These are phyloP conservation scores for Hypoxylon sp. DNA, from an alignment of 2,329 filamentous ascomycete species.

Conservation along the genomic window DNA sequence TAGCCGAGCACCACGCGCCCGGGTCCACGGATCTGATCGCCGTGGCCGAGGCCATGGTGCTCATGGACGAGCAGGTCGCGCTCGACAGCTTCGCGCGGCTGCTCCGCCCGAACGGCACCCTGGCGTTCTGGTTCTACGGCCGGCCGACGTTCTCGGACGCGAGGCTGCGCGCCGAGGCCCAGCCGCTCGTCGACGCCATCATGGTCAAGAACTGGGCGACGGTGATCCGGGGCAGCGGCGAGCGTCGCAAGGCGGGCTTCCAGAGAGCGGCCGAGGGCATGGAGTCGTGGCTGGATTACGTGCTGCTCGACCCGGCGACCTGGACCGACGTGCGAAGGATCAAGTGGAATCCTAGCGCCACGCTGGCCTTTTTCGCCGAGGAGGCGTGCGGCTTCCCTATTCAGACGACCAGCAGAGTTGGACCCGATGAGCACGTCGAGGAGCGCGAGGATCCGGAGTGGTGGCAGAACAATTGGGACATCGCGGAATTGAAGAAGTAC, in stretches of 20 bases:
- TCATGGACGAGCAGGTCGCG: slow-evolving; percentile 17
- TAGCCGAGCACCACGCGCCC: slow-evolving; percentile 10
- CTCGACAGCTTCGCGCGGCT: slow-evolving; percentile 11
- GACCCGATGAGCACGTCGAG: neutral
- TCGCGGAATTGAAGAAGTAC: slow-evolving; percentile 11
- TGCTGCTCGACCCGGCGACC: slow-evolving; percentile 5
- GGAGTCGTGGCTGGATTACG: slow-evolving; percentile 20
- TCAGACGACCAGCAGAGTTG: slow-evolving; percentile 1
- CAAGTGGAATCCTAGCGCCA: slow-evolving; percentile 20
- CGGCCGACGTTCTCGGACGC: slow-evolving; percentile 15
- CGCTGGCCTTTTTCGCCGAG: slow-evolving; percentile 10
- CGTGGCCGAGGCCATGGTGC: slow-evolving; percentile 12
- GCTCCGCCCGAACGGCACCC: slow-evolving; percentile 14
- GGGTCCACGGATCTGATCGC: slow-evolving; percentile 15
- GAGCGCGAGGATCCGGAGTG: slow-evolving; percentile 11
- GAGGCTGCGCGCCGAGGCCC: slow-evolving; percentile 3
- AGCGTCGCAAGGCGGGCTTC: slow-evolving; percentile 9
- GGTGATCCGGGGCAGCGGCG: slow-evolving; percentile 17
- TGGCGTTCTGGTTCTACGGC: slow-evolving; percentile 22
- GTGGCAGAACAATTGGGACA: slow-evolving; percentile 17
- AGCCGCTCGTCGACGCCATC: slow-evolving; percentile 16
- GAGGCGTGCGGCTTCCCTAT: slow-evolving; percentile 21
- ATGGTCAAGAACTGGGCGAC: slow-evolving; percentile 19
- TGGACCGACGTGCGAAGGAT: slow-evolving; percentile 15
- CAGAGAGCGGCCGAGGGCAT: slow-evolving; percentile 18